Base-by-base conservation (phyloP, 495 filamentous ascomycete species). In the Articulospora tetracladia region DNA sequence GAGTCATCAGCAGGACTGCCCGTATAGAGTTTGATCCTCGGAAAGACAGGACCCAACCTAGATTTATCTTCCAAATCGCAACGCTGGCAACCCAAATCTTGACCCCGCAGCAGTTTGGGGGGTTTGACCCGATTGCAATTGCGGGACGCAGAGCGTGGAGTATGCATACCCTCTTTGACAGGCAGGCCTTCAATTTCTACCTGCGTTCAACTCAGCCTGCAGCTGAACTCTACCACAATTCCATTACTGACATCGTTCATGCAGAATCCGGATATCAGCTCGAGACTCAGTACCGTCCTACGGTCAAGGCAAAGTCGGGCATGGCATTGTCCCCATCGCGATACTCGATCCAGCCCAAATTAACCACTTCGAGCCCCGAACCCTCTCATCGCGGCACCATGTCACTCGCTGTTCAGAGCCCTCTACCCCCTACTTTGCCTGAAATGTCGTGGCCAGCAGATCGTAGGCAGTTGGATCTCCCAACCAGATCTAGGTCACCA, bases 401-500 rank as follows among this genome's bases (percentile, higher is more conserved):
- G 17, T 27, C 56, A 6, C n/a, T 62, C 34, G 32, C 59, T 17
- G 17, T 62, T 25, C 26, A 23, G 22, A 20, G 30, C 32, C 55
- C 49, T n/a, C 23, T 32, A 26, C 7, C 51, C 17, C 44, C 51
- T 25, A 55, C 65, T 24, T 50, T 39, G 32, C 48, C 65, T 26
- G 20, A 27, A 30, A 60, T 60, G 53, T 58, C 25, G 54, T n/a
- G 12, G 10, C 20, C 20, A 25, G 10, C n/a, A 6, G 25, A 50
- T 50, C 24, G 47, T 4, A 24, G 47, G 11, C 47, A 44, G 41
- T 56, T 50, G 20, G 48, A 28, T 1, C 28, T 55, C n/a, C 17
- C 46, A 2, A 32, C 50, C n/a, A 59, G 66, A 51, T 55, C 59
- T 24, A 60, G 62, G 28, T 64, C 58, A 24, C 63, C 67, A 22